Evolutionary conservation across 768 basidiomycete genomes (phyloP), one percentile per base, ranked within the genome.

Genomic region (Sistotremastrum suecicum): DNA sequence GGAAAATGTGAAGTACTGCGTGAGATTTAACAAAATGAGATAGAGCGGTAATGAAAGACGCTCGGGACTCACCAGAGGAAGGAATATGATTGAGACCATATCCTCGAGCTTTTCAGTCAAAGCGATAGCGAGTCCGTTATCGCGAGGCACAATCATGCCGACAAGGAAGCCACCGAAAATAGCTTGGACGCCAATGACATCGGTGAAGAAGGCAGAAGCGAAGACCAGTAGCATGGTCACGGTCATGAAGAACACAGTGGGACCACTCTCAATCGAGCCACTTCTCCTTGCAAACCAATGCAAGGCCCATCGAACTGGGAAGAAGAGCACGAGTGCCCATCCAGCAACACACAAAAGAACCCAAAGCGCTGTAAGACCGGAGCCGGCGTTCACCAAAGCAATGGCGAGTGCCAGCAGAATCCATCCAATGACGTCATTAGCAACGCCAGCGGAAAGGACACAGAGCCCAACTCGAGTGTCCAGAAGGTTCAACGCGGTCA

Each of bases 81-180:
- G 54, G 56, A 89, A 75, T 3, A 87, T 56, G 48, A 87, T 75
- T 3, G 72, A 63, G 6, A 90, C 78, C n/a, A 91, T 63, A 66
- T 94, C 90, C 62, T 95, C 90, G 30, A 91, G 61, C 60, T 84
- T 91, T 53, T 88, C 85, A 0, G 85, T 80, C 10, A 92, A 56
- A 0, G 82, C 71, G 47, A 88, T 83, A 5, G 78, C 83, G 56
- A 78, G 86, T 0, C 86, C 86, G 48, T 83, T 81, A 35, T 86
- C 78, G 48, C 83, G 78, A 4, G 90, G 89, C 31, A 91, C 75
- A 53, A 89, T 74, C 12, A 92, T 62, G 10, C 88, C 88, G 12
- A 81, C 80, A 34, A 90, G 52, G 65, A 91, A 91, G 2, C 81
- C 87, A 74, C 74, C 75, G 54, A 78, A 81, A 53, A 83, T 81